These are phyloP conservation scores for Xerocomellus dryophilus DNA, from an alignment of 768 basidiomycete genomes.

Conservation along the genomic window DNA sequence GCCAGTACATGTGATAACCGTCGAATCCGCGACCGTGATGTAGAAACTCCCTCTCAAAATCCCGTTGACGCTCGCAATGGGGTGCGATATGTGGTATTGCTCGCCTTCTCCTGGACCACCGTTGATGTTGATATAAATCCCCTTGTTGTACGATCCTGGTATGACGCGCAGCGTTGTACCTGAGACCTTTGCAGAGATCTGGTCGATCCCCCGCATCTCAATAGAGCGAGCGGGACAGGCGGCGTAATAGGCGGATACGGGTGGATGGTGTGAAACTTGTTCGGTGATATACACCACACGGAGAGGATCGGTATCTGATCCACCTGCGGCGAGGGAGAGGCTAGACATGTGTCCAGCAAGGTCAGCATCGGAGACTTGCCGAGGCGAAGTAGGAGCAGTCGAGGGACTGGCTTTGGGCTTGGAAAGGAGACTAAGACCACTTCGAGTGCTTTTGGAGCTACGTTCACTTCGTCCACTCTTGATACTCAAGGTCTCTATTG, in stretches of 20 bases:
- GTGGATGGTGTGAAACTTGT: slow-evolving; percentile 96
- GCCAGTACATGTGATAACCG: slow-evolving; percentile 77
- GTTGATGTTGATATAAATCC: slow-evolving; percentile 77
- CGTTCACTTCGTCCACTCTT: slow-evolving; percentile 46
- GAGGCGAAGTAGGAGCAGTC: slow-evolving; percentile 45
- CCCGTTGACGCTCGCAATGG: slow-evolving; percentile 86
- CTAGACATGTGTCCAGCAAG: slow-evolving; percentile 57
- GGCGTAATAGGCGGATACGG: slow-evolving; percentile 83
- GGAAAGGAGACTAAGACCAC: slow-evolving; percentile 54
- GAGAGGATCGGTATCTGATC: slow-evolving; percentile 35
- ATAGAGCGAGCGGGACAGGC: slow-evolving; percentile 69
- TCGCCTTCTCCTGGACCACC: slow-evolving; percentile 76
- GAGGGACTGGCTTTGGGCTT: slow-evolving; percentile 40
- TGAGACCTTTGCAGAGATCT: slow-evolving; percentile 89
- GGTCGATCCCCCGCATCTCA: slow-evolving; percentile 80
- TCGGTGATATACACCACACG: slow-evolving; percentile 85
- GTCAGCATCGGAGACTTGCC: slow-evolving; percentile 37
- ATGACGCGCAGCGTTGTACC: slow-evolving; percentile 80
- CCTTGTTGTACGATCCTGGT: slow-evolving; percentile 84
- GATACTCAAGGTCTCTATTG: slow-evolving; percentile 51
- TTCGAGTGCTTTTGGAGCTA: slow-evolving; percentile 60
- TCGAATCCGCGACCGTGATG: slow-evolving; percentile 77
- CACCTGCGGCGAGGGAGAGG: slow-evolving; percentile 48
- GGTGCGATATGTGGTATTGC: slow-evolving; percentile 86
- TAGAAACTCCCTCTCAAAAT: slow-evolving; percentile 90